Evolutionary conservation across 2,329 filamentous ascomycete species (phyloP), one percentile per base, ranked within the genome.

Genomic region (Amauroascus niger): DNA sequence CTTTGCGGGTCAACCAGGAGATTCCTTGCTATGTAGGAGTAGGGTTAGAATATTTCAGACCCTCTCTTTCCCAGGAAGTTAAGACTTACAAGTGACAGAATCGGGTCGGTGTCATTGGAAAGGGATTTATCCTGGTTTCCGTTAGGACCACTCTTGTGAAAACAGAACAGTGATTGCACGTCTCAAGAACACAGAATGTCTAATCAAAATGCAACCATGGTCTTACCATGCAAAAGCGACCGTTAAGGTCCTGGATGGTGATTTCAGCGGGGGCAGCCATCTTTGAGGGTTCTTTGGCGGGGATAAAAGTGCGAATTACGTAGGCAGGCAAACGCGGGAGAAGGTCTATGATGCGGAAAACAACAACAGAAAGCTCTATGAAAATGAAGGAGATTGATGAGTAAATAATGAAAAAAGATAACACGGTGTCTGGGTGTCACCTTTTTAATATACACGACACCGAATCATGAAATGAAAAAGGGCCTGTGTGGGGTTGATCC

Each of bases 191-290:
- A 28, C 14, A 40, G 39, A 16, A 22, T 8, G 7, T 2, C 13
- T 6, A 4, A 49, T 28, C 35, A 49, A n/a, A 28, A 26, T 16
- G 18, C 22, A 16, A 9, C n/a, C 46, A 22, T 28, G 22, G 18
- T 28, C 78, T 62, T 74, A 87, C 85, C 78, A 90, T 79, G 55
- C 75, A 67, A 78, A 83, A 90, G 64, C 77, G 79, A 58, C 86
- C 87, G 62, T 70, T 81, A 61, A 90, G 77, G 73, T 88, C 77
- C 59, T 78, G 77, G 62, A 83, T 77, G 48, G 78, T 87, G 74
- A 84, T 80, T 57, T 77, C 76, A 50, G 78, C 68, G 53, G 87
- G 86, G 57, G 84, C 84, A 59, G 86, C 85, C 86, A 90, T 90
- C 64, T 52, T 49, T 18, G 18, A 20, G 2, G n/a, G n/a, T n/a